phyloP scores from a whole-genome alignment of 352 stramenopile genomes.

The Phytopythium ostracodes region DNA sequence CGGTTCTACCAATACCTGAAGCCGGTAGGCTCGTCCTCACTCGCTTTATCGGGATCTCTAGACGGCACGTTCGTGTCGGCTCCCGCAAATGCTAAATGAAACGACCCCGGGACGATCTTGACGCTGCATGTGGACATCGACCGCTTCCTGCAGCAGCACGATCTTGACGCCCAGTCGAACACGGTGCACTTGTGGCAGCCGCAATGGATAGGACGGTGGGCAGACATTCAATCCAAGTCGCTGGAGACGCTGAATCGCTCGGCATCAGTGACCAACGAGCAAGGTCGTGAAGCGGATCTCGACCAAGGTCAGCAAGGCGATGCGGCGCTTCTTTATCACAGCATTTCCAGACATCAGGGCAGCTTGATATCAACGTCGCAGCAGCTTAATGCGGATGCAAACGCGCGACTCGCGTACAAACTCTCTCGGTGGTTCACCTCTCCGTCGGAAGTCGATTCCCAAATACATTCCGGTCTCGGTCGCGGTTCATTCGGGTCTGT shows the following conservation, averaged over 20 bases:
- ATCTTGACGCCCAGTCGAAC: not conserved
- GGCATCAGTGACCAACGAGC: not conserved
- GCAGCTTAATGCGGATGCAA: too few relatives aligned
- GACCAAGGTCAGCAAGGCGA: not conserved
- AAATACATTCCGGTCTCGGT: slow-evolving; percentile 13
- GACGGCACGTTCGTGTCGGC: not conserved
- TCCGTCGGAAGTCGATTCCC: slow-evolving; percentile 25
- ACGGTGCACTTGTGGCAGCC: not conserved
- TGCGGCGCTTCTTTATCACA: not conserved
- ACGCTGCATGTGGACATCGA: not conserved
- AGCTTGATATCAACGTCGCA: not conserved
- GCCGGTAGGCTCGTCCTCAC: not conserved
- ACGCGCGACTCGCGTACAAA: too few relatives aligned
- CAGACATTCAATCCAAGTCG: not conserved
- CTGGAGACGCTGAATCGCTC: not conserved
- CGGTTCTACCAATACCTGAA: not conserved
- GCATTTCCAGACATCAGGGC: not conserved
- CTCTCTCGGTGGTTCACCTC: slow-evolving; percentile 23
- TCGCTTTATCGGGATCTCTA: not conserved
- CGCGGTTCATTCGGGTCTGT: slow-evolving; percentile 22
- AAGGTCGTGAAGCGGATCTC: not conserved
- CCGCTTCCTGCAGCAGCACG: not conserved
- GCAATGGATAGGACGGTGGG: not conserved
- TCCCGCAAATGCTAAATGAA: too few relatives aligned
- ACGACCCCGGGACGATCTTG: not conserved